Percentiles rank a stretch among this genome's conserved stretches.
phyloP scores from a whole-genome alignment of 441 rosid species.

The Populus tomentosa region DNA sequence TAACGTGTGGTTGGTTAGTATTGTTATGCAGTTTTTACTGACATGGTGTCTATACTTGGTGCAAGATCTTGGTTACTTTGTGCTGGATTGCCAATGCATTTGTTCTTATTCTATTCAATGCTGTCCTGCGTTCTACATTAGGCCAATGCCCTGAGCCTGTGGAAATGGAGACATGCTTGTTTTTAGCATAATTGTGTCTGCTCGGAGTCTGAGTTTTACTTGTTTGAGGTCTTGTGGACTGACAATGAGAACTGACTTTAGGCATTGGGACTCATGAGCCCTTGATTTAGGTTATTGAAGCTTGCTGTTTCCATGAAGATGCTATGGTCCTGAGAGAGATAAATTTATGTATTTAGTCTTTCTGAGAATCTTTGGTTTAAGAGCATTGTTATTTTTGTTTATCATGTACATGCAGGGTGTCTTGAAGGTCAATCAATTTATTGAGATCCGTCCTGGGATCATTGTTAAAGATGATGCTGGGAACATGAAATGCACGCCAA shows the following conservation, averaged over 20 bases:
- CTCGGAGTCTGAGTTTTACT: background rate
- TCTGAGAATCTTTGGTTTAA: background rate
- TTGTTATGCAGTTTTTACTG: background rate
- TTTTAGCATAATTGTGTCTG: background rate
- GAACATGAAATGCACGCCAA: conserved; percentile 81
- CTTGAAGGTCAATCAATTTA: conserved; percentile 74
- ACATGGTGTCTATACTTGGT: background rate
- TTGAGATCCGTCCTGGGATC: conserved; percentile 92
- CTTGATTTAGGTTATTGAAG: background rate
- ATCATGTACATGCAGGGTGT: conserved; percentile 59
- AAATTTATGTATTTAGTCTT: background rate
- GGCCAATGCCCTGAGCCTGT: background rate
- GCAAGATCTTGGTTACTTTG: background rate
- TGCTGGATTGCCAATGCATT: background rate
- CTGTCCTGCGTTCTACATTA: background rate
- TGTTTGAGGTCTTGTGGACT: background rate
- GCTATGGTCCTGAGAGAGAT: background rate
- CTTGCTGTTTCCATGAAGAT: background rate
- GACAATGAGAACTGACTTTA: background rate
- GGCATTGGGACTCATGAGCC: background rate
- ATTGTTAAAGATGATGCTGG: conserved; percentile 82
- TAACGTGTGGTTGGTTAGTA: background rate
- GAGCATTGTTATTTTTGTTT: no score
- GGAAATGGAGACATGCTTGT: background rate
- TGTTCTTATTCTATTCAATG: background rate